A percentile compares a stretch with the other conserved stretches of the same genome.
Conservation (phyloP, 495 filamentous ascomycete species). For the Penicillium chermesinum region DNA sequence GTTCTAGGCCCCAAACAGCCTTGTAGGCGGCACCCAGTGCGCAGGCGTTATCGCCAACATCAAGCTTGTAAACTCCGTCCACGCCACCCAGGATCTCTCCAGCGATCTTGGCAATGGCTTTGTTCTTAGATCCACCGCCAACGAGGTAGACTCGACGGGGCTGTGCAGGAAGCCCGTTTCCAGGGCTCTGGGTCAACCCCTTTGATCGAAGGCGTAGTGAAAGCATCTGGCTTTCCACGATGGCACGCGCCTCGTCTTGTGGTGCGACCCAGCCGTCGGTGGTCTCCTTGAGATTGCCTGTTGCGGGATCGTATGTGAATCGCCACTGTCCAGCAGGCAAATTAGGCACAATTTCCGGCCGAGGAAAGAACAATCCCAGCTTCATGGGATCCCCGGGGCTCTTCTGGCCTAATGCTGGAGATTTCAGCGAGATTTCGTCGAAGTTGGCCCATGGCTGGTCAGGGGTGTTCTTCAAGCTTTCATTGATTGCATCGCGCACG, state of each 20-base stretch:
- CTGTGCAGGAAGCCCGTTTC: slow-evolving; percentile 62
- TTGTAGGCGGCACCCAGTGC: slow-evolving; percentile 95
- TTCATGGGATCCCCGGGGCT: slow-evolving; percentile 56
- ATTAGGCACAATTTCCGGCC: slow-evolving; percentile 94
- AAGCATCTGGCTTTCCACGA: slow-evolving; percentile 90
- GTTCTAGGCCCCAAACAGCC: slow-evolving; percentile 85
- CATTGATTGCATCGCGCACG: slow-evolving; percentile 66
- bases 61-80: slow-evolving; percentile 86
- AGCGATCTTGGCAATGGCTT: slow-evolving; percentile 72
- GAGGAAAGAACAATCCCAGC: slow-evolving; percentile 87
- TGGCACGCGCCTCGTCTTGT: slow-evolving; percentile 71
- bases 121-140: slow-evolving; percentile 82
- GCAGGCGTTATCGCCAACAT: slow-evolving; percentile 95
- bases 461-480: slow-evolving; percentile 31
- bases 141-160: slow-evolving; percentile 89
- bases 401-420: slow-evolving; percentile 60
- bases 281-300: slow-evolving; percentile 41
- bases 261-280: slow-evolving; percentile 46
- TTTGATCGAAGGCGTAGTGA: slow-evolving; percentile 80
- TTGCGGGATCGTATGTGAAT: slow-evolving; percentile 55
- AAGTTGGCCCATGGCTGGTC: slow-evolving; percentile 68
- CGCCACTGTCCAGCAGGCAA: slow-evolving; percentile 77
- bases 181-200: slow-evolving; percentile 59
- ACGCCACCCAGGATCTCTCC: slow-evolving; percentile 83
- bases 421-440: slow-evolving; percentile 60